phyloP scores from a whole-genome alignment of 495 filamentous ascomycete species.

The Xylaria palmicola region DNA sequence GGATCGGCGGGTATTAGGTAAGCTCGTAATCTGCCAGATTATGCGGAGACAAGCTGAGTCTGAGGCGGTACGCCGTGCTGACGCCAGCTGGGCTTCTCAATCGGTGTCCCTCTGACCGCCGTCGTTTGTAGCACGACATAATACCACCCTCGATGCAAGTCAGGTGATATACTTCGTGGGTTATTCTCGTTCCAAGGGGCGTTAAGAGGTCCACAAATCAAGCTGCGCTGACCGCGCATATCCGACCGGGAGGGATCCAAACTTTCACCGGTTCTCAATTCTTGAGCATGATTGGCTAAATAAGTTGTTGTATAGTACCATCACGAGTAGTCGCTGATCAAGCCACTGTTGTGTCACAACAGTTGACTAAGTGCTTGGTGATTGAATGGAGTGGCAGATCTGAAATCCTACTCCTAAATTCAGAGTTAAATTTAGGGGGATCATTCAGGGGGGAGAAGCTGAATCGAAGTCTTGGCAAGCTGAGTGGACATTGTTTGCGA shows the following conservation, averaged over 20 bases:
- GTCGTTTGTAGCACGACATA: background rate
- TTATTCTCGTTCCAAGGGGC: background rate
- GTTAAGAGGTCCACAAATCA: background rate
- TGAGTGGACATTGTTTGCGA: background rate
- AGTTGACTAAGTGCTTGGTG: background rate
- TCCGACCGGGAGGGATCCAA: background rate
- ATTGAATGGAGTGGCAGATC: constrained; percentile 4
- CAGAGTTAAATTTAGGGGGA: background rate
- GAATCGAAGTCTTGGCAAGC: background rate
- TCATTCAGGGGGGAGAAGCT: background rate
- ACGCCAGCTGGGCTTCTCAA: constrained; percentile 1
- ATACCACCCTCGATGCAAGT: background rate
- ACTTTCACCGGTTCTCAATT: background rate
- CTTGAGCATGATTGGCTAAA: constrained; percentile 3
- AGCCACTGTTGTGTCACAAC: background rate
- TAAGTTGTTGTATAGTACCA: background rate
- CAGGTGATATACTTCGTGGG: background rate
- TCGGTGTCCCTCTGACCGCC: background rate
- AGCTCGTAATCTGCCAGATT: background rate
- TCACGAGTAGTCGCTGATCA: background rate
- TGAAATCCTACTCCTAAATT: background rate
- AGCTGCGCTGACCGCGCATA: background rate
- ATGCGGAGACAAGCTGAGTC: background rate
- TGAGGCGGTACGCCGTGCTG: constrained; percentile 3
- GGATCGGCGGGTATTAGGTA: background rate